A percentile compares a stretch with the other conserved stretches of the same genome.
These are phyloP conservation scores for Creolimax fragrantissima DNA, from an alignment of 78 protist genomes.

Conservation along the genomic window DNA sequence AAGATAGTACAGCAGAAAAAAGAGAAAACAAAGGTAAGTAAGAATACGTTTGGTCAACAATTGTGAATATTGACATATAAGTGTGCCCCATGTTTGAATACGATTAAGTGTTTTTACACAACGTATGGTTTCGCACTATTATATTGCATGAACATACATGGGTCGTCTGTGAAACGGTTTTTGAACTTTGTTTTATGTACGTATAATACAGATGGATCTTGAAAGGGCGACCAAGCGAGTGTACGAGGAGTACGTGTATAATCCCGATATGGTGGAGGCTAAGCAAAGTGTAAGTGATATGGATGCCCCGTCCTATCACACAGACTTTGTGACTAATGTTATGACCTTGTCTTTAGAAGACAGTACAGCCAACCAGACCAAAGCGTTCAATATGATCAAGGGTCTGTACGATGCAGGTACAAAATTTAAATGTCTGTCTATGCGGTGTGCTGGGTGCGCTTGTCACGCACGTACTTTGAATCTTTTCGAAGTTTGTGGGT, in stretches of 20 bases:
- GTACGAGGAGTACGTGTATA: neutral
- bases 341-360: neutral
- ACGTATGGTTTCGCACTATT: too few species aligned
- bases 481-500: too few species aligned
- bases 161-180: too few species aligned
- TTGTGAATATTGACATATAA: too few species aligned
- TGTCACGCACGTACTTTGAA: too few species aligned
- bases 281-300: neutral
- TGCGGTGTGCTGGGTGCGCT: too few species aligned
- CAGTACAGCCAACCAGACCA: neutral
- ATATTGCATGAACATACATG: too few species aligned
- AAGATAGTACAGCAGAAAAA: neutral
- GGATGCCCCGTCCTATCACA: neutral
- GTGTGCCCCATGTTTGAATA: too few species aligned
- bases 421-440: too few species aligned
- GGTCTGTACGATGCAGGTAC: neutral
- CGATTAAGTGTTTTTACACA: too few species aligned
- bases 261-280: neutral
- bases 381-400: neutral
- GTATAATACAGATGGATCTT: neutral
- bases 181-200: too few species aligned
- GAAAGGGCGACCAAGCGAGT: neutral
- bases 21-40: neutral
- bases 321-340: neutral
- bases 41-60: neutral